Conservation (phyloP, 2,329 filamentous ascomycete species). For the Pleoardoris graminearum region DNA sequence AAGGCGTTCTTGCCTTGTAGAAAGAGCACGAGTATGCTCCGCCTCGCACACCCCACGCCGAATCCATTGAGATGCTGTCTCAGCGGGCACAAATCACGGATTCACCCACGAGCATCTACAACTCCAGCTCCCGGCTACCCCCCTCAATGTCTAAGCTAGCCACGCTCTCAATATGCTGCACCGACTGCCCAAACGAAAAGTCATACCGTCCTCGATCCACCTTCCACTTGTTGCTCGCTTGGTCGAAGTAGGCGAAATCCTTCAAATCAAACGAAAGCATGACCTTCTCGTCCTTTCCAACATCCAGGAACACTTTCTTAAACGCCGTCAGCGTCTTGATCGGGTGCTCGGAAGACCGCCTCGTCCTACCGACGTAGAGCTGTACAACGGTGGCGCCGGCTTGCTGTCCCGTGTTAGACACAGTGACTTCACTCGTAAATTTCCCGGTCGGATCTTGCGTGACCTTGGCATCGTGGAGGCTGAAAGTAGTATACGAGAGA, state of each 20-base stretch:
- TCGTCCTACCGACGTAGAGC: slow-evolving; percentile 60
- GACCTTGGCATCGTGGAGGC: slow-evolving; percentile 59
- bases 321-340: slow-evolving; percentile 72
- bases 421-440: slow-evolving; percentile 42
- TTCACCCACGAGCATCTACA: too few relatives aligned
- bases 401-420: slow-evolving; percentile 57
- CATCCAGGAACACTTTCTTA: slow-evolving; percentile 63
- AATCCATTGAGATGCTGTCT: too few relatives aligned
- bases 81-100: too few relatives aligned
- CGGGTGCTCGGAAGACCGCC: slow-evolving; percentile 50
- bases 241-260: slow-evolving; percentile 41
- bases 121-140: slow-evolving; percentile 19
- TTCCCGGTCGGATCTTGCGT: slow-evolving; percentile 58
- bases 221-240: slow-evolving; percentile 30
- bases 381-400: slow-evolving; percentile 58
- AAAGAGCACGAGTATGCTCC: too few relatives aligned
- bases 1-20: too few relatives aligned
- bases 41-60: too few relatives aligned
- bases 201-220: slow-evolving; percentile 37
- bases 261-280: slow-evolving; percentile 48
- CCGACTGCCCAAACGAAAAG: slow-evolving; percentile 39
- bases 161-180: slow-evolving; percentile 28
- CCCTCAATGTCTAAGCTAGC: slow-evolving; percentile 29
- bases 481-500: slow-evolving; percentile 44
- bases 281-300: slow-evolving; percentile 61